Percentiles rank a stretch among this genome's conserved stretches.
These are phyloP conservation scores for Kodamaea anthophila DNA, from an alignment of 1,139 yeast species.

Conservation along the genomic window DNA sequence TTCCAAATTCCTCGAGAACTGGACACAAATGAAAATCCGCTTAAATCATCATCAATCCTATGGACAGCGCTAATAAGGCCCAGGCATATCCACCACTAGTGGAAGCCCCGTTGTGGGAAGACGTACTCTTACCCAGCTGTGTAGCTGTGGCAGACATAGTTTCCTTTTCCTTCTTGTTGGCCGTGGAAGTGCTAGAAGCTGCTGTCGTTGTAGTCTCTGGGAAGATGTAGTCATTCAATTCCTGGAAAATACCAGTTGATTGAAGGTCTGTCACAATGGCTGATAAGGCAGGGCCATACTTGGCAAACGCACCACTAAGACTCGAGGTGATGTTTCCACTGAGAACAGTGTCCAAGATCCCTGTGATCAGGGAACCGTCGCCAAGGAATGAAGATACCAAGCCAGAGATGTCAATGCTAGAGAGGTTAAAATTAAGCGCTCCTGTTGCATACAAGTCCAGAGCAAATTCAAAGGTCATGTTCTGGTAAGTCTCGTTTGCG, in stretches of 20 bases:
- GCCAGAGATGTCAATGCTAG: conserved; percentile 22
- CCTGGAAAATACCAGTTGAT: conserved; percentile 32
- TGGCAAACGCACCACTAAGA: conserved; percentile 15
- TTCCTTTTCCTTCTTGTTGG: conserved; percentile 7
- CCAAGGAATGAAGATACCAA: conserved; percentile 20
- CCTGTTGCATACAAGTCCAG: conserved; percentile 23
- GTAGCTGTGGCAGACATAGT: conserved; percentile 6
- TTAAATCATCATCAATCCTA: no score
- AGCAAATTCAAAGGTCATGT: conserved; percentile 29
- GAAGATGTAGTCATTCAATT: conserved; percentile 35
- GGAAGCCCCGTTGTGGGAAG: no score
- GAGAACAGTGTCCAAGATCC: conserved; percentile 20
- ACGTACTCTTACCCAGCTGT: no score
- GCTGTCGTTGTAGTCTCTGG: conserved; percentile 16
- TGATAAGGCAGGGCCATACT: conserved; percentile 28
- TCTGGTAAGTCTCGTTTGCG: conserved; percentile 31
- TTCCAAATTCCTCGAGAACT: no score
- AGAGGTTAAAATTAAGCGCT: conserved; percentile 18
- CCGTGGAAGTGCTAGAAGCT: conserved; percentile 8
- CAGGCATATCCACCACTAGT: no score
- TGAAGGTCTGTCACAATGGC: conserved; percentile 31
- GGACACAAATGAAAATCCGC: no score
- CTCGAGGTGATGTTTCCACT: conserved; percentile 15
- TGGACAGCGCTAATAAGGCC: no score
- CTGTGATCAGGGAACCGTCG: conserved; percentile 16